phyloP scores from a whole-genome alignment of 495 filamentous ascomycete genomes.

The Tuber borchii region DNA sequence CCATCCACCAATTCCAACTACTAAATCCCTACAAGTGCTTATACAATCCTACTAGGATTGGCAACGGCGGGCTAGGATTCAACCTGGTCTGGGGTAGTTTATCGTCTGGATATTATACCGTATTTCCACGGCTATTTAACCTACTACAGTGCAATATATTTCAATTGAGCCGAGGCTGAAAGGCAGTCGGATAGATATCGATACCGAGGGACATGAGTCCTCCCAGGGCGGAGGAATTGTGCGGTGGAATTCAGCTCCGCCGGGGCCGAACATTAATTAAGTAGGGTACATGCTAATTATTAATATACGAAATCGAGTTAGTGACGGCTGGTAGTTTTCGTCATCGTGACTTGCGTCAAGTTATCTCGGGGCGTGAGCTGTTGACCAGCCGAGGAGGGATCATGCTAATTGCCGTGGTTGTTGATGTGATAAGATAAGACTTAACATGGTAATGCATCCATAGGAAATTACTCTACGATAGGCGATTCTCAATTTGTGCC shows the following conservation, averaged over 20 bases:
- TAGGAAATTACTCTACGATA: neutral
- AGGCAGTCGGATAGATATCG: neutral
- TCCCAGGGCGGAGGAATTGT: neutral
- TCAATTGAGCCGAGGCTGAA: neutral
- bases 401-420: neutral
- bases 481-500: neutral
- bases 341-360: neutral
- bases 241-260: neutral
- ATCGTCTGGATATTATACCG: neutral
- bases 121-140: neutral
- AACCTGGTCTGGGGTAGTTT: neutral
- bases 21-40: neutral
- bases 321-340: neutral
- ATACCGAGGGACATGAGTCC: neutral
- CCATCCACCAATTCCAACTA: neutral
- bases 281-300: neutral
- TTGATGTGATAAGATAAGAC: neutral
- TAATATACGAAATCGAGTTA: neutral
- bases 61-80: neutral
- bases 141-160: neutral
- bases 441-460: neutral
- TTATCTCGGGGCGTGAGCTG: neutral
- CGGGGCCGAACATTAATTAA: neutral
- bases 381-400: neutral
- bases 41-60: neutral